phyloP scores from a whole-genome alignment of 371 early-diverging fungal species.

The Mucor sp. region DNA sequence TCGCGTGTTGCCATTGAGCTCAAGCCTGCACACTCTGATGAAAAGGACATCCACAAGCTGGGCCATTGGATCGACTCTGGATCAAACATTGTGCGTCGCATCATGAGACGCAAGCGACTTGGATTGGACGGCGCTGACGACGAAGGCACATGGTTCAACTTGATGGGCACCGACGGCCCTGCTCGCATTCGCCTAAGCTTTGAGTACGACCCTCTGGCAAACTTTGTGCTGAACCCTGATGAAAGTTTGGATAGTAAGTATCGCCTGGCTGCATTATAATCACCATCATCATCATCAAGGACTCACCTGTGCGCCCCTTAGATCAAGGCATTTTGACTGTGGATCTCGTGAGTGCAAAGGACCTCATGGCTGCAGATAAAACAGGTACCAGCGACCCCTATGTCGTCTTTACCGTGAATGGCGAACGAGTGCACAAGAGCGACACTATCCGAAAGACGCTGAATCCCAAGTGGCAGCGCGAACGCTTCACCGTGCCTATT shows the following conservation, averaged over 20 bases:
- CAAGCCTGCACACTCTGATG: conserved; percentile 36
- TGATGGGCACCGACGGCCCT: conserved; percentile 41
- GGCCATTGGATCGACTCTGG: conserved; percentile 44
- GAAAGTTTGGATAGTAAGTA: conserved; percentile 56
- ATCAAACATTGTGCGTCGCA: conserved; percentile 34
- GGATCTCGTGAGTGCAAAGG: conserved; percentile 46
- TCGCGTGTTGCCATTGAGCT: conserved; percentile 59
- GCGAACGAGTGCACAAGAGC: conserved; percentile 78
- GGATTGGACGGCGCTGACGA: conserved; percentile 21
- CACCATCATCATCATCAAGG: too few relatives aligned
- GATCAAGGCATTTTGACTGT: conserved; percentile 55
- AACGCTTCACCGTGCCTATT: conserved; percentile 69
- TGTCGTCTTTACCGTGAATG: conserved; percentile 73
- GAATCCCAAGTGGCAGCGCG: conserved; percentile 80
- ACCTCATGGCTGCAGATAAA: conserved; percentile 58
- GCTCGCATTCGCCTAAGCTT: conserved; percentile 55
- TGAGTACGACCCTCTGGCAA: conserved; percentile 49
- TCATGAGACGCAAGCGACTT: conserved; percentile 30
- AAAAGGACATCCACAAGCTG: conserved; percentile 37
- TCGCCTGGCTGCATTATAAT: background rate
- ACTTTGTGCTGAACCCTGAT: conserved; percentile 54
- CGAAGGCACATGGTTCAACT: conserved; percentile 36
- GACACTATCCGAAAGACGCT: conserved; percentile 76
- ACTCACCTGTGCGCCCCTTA: background rate
- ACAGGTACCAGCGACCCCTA: conserved; percentile 81